These are phyloP conservation scores for Zasmidium cellare DNA, from an alignment of 2,329 filamentous ascomycete genomes.

Conservation along the genomic window DNA sequence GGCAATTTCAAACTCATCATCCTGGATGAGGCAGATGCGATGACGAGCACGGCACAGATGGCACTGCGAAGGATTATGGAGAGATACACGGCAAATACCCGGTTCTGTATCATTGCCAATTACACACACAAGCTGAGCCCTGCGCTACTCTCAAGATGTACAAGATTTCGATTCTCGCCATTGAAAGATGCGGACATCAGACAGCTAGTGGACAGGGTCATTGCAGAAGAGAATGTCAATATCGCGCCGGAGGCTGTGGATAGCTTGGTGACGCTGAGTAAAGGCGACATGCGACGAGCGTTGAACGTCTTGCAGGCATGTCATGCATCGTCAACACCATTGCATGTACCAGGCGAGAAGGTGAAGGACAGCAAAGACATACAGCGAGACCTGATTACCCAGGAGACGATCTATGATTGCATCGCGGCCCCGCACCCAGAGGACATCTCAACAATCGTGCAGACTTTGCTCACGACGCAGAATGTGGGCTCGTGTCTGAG, in stretches of 20 bases:
- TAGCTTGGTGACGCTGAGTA: constrained; percentile 81
- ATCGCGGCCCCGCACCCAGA: constrained; percentile 92
- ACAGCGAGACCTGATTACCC: constrained; percentile 80
- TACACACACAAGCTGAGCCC: constrained; percentile 98
- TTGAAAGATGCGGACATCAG: constrained; percentile 87
- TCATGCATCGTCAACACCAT: constrained; percentile 78
- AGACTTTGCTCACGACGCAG: constrained; percentile 77
- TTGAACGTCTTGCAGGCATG: constrained; percentile 96
- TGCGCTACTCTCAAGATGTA: constrained; percentile 88
- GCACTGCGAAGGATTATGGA: constrained; percentile 96
- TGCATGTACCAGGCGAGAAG: constrained; percentile 50
- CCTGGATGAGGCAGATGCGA: constrained; percentile 97
- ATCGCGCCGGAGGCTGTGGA: constrained; percentile 80
- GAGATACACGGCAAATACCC: constrained; percentile 95
- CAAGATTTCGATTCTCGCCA: constrained; percentile 90
- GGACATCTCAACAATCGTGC: constrained; percentile 80
- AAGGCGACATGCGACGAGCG: constrained; percentile 93
- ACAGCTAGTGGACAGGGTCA: constrained; percentile 81
- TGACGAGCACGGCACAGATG: constrained; percentile 99
- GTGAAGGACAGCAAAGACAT: constrained; percentile 57
- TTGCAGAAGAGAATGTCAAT: constrained; percentile 81
- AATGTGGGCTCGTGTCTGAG: constrained; percentile 88
- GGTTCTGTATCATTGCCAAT: constrained; percentile 98
- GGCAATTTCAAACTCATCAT: constrained; percentile 94
- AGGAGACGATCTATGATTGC: constrained; percentile 93